phyloP scores from a whole-genome alignment of 2,329 filamentous ascomycete species.

The Neopestalotiopsis sp. region DNA sequence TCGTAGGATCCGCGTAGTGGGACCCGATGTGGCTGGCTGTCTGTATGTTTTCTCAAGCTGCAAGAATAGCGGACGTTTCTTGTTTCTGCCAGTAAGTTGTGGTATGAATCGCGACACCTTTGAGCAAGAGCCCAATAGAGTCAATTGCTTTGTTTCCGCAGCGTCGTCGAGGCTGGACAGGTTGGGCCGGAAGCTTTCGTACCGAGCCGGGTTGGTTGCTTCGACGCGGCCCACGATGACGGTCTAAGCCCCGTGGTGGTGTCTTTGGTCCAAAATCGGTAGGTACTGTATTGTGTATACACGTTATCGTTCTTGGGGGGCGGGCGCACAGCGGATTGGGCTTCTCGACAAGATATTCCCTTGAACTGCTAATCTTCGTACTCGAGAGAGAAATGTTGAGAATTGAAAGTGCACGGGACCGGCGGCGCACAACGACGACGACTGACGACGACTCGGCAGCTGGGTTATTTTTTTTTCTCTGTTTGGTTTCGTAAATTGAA shows the following conservation, averaged over 20 bases:
- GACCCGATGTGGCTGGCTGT: not conserved
- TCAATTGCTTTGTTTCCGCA: not conserved
- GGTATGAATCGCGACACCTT: not conserved
- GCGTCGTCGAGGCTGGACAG: not conserved
- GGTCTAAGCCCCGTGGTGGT: slow-evolving; percentile 1
- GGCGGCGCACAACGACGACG: not conserved
- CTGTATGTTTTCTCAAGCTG: not conserved
- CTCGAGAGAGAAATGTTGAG: not conserved
- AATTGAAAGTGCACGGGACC: not conserved
- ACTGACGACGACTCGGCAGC: no score
- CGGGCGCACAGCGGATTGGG: not conserved
- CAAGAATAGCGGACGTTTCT: not conserved
- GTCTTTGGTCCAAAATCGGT: not conserved
- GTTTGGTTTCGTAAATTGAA: not conserved
- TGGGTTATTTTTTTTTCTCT: not conserved
- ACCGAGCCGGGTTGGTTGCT: not conserved
- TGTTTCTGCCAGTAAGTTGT: not conserved
- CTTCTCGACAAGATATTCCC: not conserved
- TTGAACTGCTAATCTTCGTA: not conserved
- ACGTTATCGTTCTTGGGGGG: not conserved
- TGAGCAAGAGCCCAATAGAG: not conserved
- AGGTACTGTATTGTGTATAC: not conserved
- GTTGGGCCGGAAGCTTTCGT: slow-evolving; percentile 5
- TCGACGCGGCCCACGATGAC: not conserved
- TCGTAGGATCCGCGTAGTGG: not conserved